Evolutionary conservation across 176 grass and related monocot species (phyloP), one percentile per base, ranked within the genome.

Genomic region (Hsuehochloa calcarea): DNA sequence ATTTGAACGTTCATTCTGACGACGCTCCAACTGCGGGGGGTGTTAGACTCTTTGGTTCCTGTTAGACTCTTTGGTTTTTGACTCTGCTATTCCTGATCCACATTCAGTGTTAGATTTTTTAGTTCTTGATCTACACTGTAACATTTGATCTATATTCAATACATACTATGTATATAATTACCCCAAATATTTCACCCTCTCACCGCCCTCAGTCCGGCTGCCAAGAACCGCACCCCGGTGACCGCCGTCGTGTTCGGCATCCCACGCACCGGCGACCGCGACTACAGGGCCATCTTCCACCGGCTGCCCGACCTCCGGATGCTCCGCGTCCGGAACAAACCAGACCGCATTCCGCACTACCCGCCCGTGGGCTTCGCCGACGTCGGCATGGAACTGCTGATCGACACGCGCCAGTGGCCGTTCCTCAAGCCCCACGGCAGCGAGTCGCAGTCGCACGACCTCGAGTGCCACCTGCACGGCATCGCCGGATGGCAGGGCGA

Each of bases 381-480:
- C 79, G 88, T 95, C 55, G 96, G 91, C 70, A 80, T 89, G 46
- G 93, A 90, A 81, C 68, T 98, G 6, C 73, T 78, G 41, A 93
- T 98, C 54, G 96, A 95, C 87, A 90, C 82, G 23, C 81, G 83
- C 22, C 86, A 40, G 23, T 98, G 93, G 55, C 91, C 89, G 37
- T 95, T 93, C 85, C 78, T 98, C 63, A 93, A 89, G 91, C 70
- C 43, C 46, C 93, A 89, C n/a, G 91, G 93, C 79, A 77, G 27
- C 68, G 75, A 83, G 46, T 69, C 75, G 43, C 75, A 84, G 50
- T 93, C 91, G 84, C 96, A 94, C 88, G 92, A 92, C 82, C 85
- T 98, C 50, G 93, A 98, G 91, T 84, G 78, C 70, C 92, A 98
- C 86, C 78, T 96, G 66, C 96, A 98, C 47, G 91, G 93, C 61